Evolutionary conservation across 2,329 filamentous ascomycete genomes (phyloP).

Genomic region (Grosmannia clavigera): DNA sequence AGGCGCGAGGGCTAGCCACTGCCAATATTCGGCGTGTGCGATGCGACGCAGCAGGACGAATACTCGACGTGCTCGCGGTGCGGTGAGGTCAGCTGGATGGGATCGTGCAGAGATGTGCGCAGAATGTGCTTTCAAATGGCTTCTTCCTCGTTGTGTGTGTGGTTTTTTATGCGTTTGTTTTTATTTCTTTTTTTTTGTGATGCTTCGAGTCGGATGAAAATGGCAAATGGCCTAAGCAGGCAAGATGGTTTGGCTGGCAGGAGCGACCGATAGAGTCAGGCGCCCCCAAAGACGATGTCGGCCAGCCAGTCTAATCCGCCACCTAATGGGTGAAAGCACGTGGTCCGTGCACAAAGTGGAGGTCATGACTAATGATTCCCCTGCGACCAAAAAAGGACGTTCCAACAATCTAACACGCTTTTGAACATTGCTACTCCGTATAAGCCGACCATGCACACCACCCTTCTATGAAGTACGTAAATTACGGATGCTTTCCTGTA

Average conservation of each 20-base stretch:
- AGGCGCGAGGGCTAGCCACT: neutral
- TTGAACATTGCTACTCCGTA: neutral
- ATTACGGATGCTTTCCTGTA: slow-evolving; percentile 8
- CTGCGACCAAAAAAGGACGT: neutral
- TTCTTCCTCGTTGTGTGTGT: neutral
- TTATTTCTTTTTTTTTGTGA: neutral
- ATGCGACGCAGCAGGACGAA: neutral
- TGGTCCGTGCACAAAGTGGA: neutral
- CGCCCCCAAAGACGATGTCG: neutral
- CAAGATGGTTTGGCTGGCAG: neutral
- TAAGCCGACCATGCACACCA: neutral
- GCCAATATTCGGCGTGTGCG: neutral
- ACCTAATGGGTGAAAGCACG: no score
- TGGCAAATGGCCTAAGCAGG: slow-evolving; percentile 4
- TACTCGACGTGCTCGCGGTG: neutral
- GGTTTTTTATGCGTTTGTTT: neutral
- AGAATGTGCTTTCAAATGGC: neutral
- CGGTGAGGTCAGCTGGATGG: neutral
- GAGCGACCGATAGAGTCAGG: neutral
- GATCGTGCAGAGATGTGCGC: neutral
- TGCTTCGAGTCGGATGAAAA: neutral
- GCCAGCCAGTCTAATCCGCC: neutral
- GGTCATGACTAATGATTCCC: neutral
- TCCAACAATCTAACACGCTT: no score
- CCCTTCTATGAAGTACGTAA: neutral